Conservation (phyloP, 208 protist species). For the Leishmania aethiopica region DNA sequence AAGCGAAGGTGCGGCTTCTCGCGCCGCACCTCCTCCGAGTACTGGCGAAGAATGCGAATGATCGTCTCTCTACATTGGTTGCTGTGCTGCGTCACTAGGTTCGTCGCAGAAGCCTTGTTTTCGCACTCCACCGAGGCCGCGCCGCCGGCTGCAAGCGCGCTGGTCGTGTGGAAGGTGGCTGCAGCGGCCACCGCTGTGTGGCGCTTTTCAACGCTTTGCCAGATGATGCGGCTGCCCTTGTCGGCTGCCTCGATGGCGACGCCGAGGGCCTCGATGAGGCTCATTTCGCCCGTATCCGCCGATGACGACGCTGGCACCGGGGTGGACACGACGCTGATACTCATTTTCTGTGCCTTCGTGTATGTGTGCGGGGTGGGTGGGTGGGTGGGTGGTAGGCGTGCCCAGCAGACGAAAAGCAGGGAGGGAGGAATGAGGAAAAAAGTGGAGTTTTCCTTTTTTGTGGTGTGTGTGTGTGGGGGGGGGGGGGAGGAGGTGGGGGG, state of each 20-base stretch:
- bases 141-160: background rate
- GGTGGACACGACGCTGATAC: conserved; percentile 4
- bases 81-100: conserved; percentile 65
- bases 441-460: too few species aligned
- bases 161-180: conserved; percentile 2
- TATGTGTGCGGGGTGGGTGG: background rate
- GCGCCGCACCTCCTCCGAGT: conserved; percentile 33
- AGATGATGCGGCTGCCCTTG: conserved; percentile 49
- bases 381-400: background rate
- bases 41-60: conserved; percentile 31
- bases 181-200: conserved; percentile 24
- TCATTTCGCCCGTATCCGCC: conserved; percentile 19
- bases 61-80: conserved; percentile 54
- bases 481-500: background rate
- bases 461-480: too few species aligned
- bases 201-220: conserved; percentile 37
- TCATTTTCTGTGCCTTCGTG: background rate
- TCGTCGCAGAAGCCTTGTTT: conserved; percentile 33
- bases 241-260: conserved; percentile 55
- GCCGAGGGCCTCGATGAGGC: conserved; percentile 46
- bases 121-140: conserved; percentile 19
- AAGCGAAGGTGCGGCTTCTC: conserved; percentile 43
- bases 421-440: background rate
- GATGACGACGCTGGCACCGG: background rate
- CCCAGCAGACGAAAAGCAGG: background rate